Base-by-base conservation (phyloP, 1,139 yeast genomes). In the Lodderomyces elongisporus region DNA sequence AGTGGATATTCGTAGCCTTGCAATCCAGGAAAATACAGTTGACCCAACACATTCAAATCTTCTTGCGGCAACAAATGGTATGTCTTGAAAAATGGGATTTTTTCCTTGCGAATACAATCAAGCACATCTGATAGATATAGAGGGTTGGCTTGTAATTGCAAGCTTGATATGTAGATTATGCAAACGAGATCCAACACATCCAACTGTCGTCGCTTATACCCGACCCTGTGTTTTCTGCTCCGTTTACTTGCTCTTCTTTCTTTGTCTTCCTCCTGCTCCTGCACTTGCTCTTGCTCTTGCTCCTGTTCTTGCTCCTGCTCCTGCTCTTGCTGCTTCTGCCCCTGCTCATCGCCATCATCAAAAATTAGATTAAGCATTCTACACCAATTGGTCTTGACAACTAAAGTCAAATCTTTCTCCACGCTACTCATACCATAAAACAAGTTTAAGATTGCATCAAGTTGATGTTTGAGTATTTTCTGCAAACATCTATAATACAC, bases 401-500 rank as follows among this genome's bases (percentile, higher is more conserved):
- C 52, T 1, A 48, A 46, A 33, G 60, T 66, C 14, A 75, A 60
- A 7, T 59, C 60, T 4, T 44, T 39, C 2, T 69, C 61, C 8
- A 70, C 39, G 8, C 34, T 33, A 10, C 14, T 13, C 9, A 41
- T 44, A 27, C 36, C 32, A 15, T 41, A 34, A 22, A 42, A 41
- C 14, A 40, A 27, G 13, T 33, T 29, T n/a, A 40, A 31, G 4
- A 54, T 32, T 8, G 26, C 36, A 5, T 42, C 34, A n/a, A 72
- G 54, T 47, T 83, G 85, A 12, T 54, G 50, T 40, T 66, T 64
- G 22, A 85, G 52, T 2, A 83, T 51, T 20, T 56, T 49, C 52
- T 85, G 95, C 31, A 76, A 60, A 33, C 79, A 65, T 47, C 64
- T 66, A 33, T 75, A 45, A 40, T 64, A 69, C 30, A 75, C 43